Base-by-base conservation (phyloP, 2,329 filamentous ascomycete genomes). In the Aureobasidium sp. region DNA sequence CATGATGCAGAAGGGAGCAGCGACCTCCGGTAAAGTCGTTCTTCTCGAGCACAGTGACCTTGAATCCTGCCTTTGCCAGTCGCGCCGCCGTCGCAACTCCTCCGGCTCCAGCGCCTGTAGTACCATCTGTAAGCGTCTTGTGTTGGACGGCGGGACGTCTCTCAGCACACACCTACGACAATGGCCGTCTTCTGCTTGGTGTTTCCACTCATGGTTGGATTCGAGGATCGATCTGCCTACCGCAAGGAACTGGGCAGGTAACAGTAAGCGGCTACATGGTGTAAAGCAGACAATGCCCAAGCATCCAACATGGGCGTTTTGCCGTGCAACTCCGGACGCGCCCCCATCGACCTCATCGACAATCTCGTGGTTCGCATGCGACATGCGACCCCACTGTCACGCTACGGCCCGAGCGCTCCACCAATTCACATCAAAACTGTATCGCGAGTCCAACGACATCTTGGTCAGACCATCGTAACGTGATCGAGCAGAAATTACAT, bases 31-130 rank as follows among this genome's bases (percentile, higher is more conserved):
- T 85, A 69, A 88, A 88, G 60, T 75, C 75, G 68, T 90, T 90
- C 77, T 90, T 90, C 72, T 91, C 88, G n/a, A 90, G 74, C 1
- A 90, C 84, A 0, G 86, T 90, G n/a, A 90, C 87, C 35, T 79
- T 71, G 70, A 86, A 84, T 40, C 87, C 88, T 1, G 86, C 81
- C 68, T 85, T 86, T 53, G 86, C 85, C 11, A 90, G 81, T 47
- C 87, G 83, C 2, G 87, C 87, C 60, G 88, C 85, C 1, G 84
- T 84, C n/a, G 85, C 81, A 43, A 89, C 82, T 61, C 87, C 87
- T 54, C 87, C 88, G 47, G 84, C 83, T 62, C 88, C 88, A 31
- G 87, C 86, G 64, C 87, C 86, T 79, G 70, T 60, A 46, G 19
- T 37, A 19, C 13, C 7, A 33, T 38, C 29, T 25, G 25, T 33